These are phyloP conservation scores for Eimeria sp. DNA, from an alignment of 169 alveolate genomes.

Conservation along the genomic window DNA sequence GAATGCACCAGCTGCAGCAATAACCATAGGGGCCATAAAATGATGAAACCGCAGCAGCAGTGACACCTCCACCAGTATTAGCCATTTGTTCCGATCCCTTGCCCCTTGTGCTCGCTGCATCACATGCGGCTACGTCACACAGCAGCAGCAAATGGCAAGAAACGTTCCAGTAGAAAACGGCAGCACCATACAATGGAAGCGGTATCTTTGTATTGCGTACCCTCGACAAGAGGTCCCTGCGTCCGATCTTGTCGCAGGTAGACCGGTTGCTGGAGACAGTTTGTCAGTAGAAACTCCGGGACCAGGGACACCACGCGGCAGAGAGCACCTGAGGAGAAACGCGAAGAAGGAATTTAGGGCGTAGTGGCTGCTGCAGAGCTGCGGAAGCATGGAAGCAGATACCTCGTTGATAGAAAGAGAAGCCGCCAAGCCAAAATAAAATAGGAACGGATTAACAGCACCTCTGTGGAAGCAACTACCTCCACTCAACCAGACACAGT, in stretches of 20 bases:
- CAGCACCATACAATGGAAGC: background rate
- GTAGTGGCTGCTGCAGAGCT: background rate
- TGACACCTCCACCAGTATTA: background rate
- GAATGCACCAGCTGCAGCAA: background rate
- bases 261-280: conserved; percentile 84
- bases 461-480: background rate
- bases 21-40: background rate
- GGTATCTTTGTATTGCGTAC: background rate
- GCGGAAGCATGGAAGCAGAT: background rate
- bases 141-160: background rate
- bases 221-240: conserved; percentile 78
- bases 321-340: conserved; percentile 86
- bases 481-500: no score
- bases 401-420: background rate
- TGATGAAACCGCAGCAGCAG: background rate
- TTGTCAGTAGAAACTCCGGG: conserved; percentile 90
- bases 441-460: background rate
- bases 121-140: background rate
- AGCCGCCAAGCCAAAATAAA: background rate
- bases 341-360: background rate
- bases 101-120: background rate
- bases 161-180: background rate
- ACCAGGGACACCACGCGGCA: conserved; percentile 91
- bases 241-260: conserved; percentile 87
- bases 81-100: background rate